Base-by-base conservation (phyloP, 2,329 filamentous ascomycete species). In the Talaromyces sp. region DNA sequence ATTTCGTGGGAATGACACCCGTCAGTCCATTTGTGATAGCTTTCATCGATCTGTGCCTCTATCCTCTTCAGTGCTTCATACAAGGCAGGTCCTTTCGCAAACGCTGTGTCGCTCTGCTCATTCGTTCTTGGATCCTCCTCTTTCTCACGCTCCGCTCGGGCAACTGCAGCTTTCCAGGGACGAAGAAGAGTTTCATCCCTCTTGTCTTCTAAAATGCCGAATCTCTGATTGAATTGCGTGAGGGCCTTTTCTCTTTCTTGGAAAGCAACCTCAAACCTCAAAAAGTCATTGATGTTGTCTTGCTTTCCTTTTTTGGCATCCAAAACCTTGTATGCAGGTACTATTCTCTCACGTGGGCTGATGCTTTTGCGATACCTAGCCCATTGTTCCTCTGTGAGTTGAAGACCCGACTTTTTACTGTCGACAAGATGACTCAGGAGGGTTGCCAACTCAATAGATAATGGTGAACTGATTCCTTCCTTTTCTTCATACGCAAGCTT, bases 401-500 rank as follows among this genome's bases (percentile, higher is more conserved):
- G 73, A n/a, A 80, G 74, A 1, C 81, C 81, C 2, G 75, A 73
- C 66, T 83, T 83, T 13, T 74, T 74, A 33, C 76, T 74, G 64
- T 83, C 82, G 0, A 83, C 81, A 6, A 83, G 72, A 66, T 81
- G 76, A 13, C 81, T 77, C 4, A 82, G 73, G 1, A 83, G 73
- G 60, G 72, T 71, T 7, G 78, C 77, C 7, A 83, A 70, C 35
- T 74, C 74, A 37, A 78, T 72, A 2, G 80, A 77, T 1, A 69
- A 69, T 0, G 63, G 27, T 13, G 71, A 73, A 41, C 73, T 67
- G 19, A 83, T 75, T 1, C 73, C 75, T 45, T 84, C 78, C 60
- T 82, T 78, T 61, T 82, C 82, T 60, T 85, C 84, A 65, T 88
- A 88, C 0, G 80, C 78, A 0, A 84, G 71, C 27, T 78, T 81